phyloP scores from a whole-genome alignment of 352 stramenopile genomes.

The Phytophthora fragariaefolia region DNA sequence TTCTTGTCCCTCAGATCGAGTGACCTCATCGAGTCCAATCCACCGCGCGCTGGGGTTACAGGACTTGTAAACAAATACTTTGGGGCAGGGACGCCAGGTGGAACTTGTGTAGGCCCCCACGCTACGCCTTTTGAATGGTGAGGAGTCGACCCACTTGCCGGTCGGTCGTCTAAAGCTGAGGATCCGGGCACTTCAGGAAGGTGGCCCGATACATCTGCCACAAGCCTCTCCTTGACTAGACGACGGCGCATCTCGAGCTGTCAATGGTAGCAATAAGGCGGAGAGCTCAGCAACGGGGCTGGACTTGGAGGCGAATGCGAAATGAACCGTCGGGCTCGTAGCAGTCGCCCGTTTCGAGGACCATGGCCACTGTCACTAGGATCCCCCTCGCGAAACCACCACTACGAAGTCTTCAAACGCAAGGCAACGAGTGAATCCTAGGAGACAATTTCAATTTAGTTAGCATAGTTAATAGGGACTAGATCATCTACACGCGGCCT shows the following conservation, averaged over 20 bases:
- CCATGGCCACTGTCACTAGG: neutral
- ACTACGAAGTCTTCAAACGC: neutral
- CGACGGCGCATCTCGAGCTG: constrained; percentile 29
- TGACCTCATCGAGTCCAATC: constrained; percentile 29
- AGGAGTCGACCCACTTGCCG: constrained; percentile 2
- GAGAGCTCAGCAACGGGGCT: neutral
- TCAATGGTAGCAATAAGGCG: constrained; percentile 1
- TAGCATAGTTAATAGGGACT: constrained; percentile 24
- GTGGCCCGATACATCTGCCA: constrained; percentile 6
- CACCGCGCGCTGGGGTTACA: constrained; percentile 11
- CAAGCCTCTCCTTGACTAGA: constrained; percentile 28
- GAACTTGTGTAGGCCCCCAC: constrained; percentile 10
- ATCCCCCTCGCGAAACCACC: constrained; percentile 26
- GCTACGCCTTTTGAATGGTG: constrained; percentile 11
- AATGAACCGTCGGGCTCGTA: constrained; percentile 21
- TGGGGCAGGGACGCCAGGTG: neutral
- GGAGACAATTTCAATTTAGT: constrained; percentile 35
- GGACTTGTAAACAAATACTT: constrained; percentile 40
- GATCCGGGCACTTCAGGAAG: constrained; percentile 35
- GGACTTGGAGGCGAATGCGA: constrained; percentile 4
- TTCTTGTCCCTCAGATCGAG: constrained; percentile 71
- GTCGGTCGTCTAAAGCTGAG: constrained; percentile 7
- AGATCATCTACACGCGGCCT: constrained; percentile 31
- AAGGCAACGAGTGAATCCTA: constrained; percentile 5
- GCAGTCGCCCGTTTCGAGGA: constrained; percentile 25